These are phyloP conservation scores for Macrolepiota dolichaula DNA, from an alignment of 768 basidiomycete species.

Conservation along the genomic window DNA sequence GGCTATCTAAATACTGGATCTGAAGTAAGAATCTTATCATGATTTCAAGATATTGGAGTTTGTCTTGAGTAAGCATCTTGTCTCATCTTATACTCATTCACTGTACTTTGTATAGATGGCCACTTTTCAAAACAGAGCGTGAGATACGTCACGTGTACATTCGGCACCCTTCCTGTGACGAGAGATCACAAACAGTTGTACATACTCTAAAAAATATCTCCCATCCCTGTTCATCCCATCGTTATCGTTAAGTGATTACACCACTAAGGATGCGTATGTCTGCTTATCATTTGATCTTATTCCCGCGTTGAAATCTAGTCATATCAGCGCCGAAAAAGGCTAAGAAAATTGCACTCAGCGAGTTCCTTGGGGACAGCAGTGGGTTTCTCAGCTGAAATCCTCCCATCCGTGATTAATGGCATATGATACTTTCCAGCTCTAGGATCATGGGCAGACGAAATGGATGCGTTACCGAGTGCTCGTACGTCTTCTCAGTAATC, in stretches of 20 bases:
- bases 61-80: too few species aligned
- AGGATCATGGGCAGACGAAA: slow-evolving; percentile 99
- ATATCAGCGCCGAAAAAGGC: slow-evolving; percentile 81
- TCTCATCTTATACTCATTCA: too few species aligned
- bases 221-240: not conserved
- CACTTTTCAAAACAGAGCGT: not conserved
- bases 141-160: not conserved
- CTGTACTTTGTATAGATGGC: too few species aligned
- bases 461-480: slow-evolving; percentile 89
- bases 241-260: not conserved
- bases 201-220: slow-evolving; percentile 3
- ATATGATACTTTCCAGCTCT: slow-evolving; percentile 46
- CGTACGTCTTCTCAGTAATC: slow-evolving; percentile 54
- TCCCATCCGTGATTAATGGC: slow-evolving; percentile 15
- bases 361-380: slow-evolving; percentile 89
- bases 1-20: too few species aligned
- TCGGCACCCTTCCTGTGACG: not conserved
- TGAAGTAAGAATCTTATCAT: too few species aligned
- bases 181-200: not conserved
- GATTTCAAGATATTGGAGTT: too few species aligned
- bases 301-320: not conserved
- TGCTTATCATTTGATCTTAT: not conserved
- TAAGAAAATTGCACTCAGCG: slow-evolving; percentile 90
- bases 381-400: slow-evolving; percentile 28
- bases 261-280: slow-evolving; percentile 4